Conservation (phyloP, 345 rosid species). For the Theobroma cacao region DNA sequence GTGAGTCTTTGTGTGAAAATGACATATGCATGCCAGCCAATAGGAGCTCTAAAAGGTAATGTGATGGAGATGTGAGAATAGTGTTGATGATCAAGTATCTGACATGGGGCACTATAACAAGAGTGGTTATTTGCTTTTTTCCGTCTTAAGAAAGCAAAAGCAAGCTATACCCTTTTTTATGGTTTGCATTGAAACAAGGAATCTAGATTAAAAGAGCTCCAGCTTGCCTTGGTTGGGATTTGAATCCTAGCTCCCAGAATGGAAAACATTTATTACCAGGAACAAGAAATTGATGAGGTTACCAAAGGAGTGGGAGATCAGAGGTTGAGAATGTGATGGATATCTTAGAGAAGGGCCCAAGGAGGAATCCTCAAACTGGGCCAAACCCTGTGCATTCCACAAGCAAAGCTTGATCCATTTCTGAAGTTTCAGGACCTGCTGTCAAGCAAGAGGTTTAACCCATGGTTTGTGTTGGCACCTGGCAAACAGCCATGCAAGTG, state of each 20-base stretch:
- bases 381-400: neutral
- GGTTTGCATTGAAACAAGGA: neutral
- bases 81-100: neutral
- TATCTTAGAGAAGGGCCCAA: neutral
- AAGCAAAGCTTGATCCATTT: neutral
- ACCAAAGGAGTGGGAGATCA: too few relatives aligned
- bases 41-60: neutral
- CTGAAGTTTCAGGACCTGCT: neutral
- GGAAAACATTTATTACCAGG: too few relatives aligned
- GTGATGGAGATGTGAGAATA: too few relatives aligned
- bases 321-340: neutral
- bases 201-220: neutral
- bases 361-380: neutral
- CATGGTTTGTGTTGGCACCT: neutral
- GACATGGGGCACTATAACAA: neutral
- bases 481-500: neutral
- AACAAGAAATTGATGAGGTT: too few relatives aligned
- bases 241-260: too few relatives aligned
- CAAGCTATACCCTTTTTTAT: neutral
- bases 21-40: neutral
- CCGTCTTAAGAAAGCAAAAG: neutral
- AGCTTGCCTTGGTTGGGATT: neutral
- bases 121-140: neutral
- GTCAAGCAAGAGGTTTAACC: neutral
- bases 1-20: too few relatives aligned